phyloP scores from a whole-genome alignment of 441 rosid genomes.

The Syzygium malaccense region DNA sequence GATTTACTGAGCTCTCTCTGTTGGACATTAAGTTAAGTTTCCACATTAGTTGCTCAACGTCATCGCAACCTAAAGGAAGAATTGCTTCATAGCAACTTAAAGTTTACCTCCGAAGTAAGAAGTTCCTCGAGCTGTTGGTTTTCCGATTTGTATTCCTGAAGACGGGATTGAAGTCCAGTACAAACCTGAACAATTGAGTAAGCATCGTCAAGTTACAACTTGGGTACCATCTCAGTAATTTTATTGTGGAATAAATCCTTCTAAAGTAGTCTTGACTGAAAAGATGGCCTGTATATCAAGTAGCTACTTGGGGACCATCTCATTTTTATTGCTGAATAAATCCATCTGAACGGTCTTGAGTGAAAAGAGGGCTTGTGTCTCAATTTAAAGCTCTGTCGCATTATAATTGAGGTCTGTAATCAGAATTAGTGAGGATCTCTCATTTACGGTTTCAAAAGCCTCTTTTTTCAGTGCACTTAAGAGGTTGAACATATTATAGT shows the following conservation, averaged over 20 bases:
- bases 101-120: slow-evolving; percentile 81
- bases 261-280: not conserved
- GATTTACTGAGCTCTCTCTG: slow-evolving; percentile 97
- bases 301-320: not conserved
- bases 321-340: not conserved
- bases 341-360: not conserved
- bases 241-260: not conserved
- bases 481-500: not conserved
- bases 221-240: not conserved
- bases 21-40: slow-evolving; percentile 14
- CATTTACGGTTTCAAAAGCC: not conserved
- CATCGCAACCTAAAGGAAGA: not conserved
- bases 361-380: not conserved
- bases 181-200: slow-evolving; percentile 55
- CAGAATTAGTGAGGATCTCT: not conserved
- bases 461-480: not conserved
- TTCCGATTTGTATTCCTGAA: slow-evolving; percentile 95
- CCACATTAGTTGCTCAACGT: not conserved
- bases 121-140: slow-evolving; percentile 99
- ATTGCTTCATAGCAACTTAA: not conserved
- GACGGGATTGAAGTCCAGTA: slow-evolving; percentile 92
- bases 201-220: not conserved
- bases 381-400: not conserved
- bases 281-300: not conserved
- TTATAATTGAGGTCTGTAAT: not conserved